Evolutionary conservation across 2,329 filamentous ascomycete genomes (phyloP), one percentile per base, ranked within the genome.

Genomic region (Botryotinia calthae): DNA sequence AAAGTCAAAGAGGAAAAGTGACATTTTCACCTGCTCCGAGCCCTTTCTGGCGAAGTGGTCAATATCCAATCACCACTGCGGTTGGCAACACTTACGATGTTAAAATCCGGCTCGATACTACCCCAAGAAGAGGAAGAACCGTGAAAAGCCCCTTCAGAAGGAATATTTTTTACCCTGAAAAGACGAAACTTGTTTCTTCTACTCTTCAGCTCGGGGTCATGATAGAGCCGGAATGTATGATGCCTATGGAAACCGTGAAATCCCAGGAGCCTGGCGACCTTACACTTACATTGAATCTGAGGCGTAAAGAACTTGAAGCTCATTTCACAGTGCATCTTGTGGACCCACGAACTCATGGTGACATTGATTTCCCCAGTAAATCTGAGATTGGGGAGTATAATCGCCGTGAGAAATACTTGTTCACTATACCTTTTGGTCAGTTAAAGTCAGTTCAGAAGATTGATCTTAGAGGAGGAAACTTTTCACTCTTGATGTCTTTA

Each of bases 141-240:
- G 44, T 73, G 5, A 51, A 37, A 42, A 71, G 80, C 70, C 79
- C 79, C 2, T 73, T 79, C 28, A 77, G 77, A 51, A 74, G 76
- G n/a, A 76, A 76, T 14, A 65, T 79, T 1, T 77, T 70, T 10
- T 81, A 82, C 61, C 80, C 81, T 2, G 72, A 78, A 34, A 78
- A 79, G 31, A 80, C 86, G 79, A 82, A 78, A 18, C 74, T 89
- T 1, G 77, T 80, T 2, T 83, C 86, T 2, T 77, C 79, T 2
- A 82, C 82, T 0, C 77, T 94, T 3, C 85, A 88, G n/a, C 91
- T 94, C 76, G 91, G 92, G 0, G 83, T 88, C 51, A 84, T 89
- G 81, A 76, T 85, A 2, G 81, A 84, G 1, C 84, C 87, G 10
- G 82, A 82, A 5, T 82, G 83, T 0, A 89, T 94, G 85, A 86